Conservation (phyloP, 257 asterid genomes). For the Nicotiana attenuata region DNA sequence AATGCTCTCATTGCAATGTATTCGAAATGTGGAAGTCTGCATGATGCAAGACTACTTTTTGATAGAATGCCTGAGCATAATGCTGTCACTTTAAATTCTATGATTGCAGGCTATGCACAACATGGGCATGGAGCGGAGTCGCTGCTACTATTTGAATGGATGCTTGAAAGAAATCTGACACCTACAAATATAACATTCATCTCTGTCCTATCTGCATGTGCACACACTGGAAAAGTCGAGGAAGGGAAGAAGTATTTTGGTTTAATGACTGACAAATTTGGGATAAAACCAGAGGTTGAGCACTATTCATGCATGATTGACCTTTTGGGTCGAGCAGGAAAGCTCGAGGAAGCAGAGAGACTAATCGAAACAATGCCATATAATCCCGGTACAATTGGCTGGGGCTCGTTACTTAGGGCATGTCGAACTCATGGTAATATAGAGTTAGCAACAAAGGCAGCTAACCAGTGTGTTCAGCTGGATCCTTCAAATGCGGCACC, state of each 20-base stretch:
- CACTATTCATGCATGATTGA: slow-evolving; percentile 77
- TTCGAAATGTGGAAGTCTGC: slow-evolving; percentile 62
- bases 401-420: slow-evolving; percentile 71
- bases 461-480: slow-evolving; percentile 46
- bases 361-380: slow-evolving; percentile 57
- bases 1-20: slow-evolving; percentile 73
- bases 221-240: slow-evolving; percentile 64
- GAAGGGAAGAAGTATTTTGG: slow-evolving; percentile 54
- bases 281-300: slow-evolving; percentile 48
- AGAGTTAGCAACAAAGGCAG: slow-evolving; percentile 65
- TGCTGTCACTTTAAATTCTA: slow-evolving; percentile 52
- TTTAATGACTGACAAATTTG: slow-evolving; percentile 47
- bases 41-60: slow-evolving; percentile 53
- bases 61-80: slow-evolving; percentile 55
- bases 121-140: slow-evolving; percentile 64
- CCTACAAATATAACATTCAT: slow-evolving; percentile 69
- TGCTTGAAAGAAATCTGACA: slow-evolving; percentile 34
- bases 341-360: slow-evolving; percentile 53
- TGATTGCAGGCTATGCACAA: slow-evolving; percentile 75
- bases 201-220: slow-evolving; percentile 71
- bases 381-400: slow-evolving; percentile 41
- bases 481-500: slow-evolving; percentile 69
- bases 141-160: slow-evolving; percentile 38
- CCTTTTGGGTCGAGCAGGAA: slow-evolving; percentile 69
- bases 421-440: slow-evolving; percentile 50